Conservation (phyloP, 768 basidiomycete genomes). For the Boletales sp. region DNA sequence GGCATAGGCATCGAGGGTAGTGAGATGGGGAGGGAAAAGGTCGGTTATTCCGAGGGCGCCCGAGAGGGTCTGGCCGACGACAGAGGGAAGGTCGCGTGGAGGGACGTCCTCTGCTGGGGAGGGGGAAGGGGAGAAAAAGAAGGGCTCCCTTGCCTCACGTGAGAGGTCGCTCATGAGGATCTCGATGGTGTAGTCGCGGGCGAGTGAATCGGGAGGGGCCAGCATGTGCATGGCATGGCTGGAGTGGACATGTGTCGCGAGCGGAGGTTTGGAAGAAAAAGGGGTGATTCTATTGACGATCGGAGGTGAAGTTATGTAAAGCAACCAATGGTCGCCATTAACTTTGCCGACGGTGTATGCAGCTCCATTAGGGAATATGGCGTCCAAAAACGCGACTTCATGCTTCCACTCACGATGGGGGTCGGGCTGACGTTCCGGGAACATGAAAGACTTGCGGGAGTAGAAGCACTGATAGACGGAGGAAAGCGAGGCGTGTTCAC, state of each 20-base stretch:
- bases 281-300: conserved; percentile 26
- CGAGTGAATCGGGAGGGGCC: conserved; percentile 5
- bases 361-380: conserved; percentile 81
- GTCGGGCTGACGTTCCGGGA: conserved; percentile 90
- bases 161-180: conserved; percentile 95
- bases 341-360: conserved; percentile 97
- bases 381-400: conserved; percentile 89
- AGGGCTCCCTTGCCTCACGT: conserved; percentile 68
- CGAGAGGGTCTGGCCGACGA: conserved; percentile 46
- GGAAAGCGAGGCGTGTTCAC: conserved; percentile 57
- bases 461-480: conserved; percentile 93
- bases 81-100: conserved; percentile 25
- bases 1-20: conserved; percentile 86
- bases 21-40: conserved; percentile 76
- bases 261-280: conserved; percentile 14
- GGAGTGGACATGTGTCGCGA: conserved; percentile 12
- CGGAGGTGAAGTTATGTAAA: conserved; percentile 79
- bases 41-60: conserved; percentile 71
- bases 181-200: conserved; percentile 92
- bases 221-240: conserved; percentile 8
- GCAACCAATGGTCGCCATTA: conserved; percentile 98
- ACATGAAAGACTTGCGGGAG: conserved; percentile 98
- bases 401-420: conserved; percentile 93
- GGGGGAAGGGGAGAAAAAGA: conserved; percentile 53
- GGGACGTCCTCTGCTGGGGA: conserved; percentile 53